These are phyloP conservation scores for Nannochloropsis salina DNA, from an alignment of 108 stramenopile species.

Conservation along the genomic window DNA sequence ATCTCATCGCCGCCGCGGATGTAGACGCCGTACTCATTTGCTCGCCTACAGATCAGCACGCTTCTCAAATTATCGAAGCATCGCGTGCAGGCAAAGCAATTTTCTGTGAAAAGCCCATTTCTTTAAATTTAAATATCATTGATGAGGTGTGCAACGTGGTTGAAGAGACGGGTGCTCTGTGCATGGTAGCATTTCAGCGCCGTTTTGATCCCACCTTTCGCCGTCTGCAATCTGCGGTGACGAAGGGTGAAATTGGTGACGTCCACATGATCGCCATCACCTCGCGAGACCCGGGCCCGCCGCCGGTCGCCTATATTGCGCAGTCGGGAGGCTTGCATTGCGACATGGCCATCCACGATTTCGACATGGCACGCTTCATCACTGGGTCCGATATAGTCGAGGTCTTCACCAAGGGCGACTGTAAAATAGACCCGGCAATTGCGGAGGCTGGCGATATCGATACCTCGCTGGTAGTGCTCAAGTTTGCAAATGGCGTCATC, in stretches of 20 bases:
- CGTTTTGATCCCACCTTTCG: conserved; percentile 48
- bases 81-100: conserved; percentile 41
- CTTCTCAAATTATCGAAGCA: conserved; percentile 36
- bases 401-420: conserved; percentile 48
- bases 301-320: conserved; percentile 40
- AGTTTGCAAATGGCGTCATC: conserved; percentile 43
- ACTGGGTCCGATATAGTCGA: conserved; percentile 39
- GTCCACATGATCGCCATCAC: conserved; percentile 39
- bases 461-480: conserved; percentile 38
- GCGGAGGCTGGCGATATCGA: conserved; percentile 51
- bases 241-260: conserved; percentile 41
- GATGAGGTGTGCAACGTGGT: conserved; percentile 29
- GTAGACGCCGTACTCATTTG: conserved; percentile 48
- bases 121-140: conserved; percentile 39
- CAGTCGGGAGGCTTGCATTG: conserved; percentile 43
- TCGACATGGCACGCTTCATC: conserved; percentile 48
- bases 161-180: conserved; percentile 44
- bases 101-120: conserved; percentile 50
- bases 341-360: conserved; percentile 50
- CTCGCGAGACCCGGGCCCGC: conserved; percentile 44
- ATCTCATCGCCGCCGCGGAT: conserved; percentile 45
- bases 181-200: conserved; percentile 47
- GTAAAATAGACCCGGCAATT: conserved; percentile 48
- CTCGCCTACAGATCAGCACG: conserved; percentile 47
- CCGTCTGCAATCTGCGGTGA: conserved; percentile 42